Conservation (phyloP, 805 yeast species). For the Diddensiella transvaalensis region DNA sequence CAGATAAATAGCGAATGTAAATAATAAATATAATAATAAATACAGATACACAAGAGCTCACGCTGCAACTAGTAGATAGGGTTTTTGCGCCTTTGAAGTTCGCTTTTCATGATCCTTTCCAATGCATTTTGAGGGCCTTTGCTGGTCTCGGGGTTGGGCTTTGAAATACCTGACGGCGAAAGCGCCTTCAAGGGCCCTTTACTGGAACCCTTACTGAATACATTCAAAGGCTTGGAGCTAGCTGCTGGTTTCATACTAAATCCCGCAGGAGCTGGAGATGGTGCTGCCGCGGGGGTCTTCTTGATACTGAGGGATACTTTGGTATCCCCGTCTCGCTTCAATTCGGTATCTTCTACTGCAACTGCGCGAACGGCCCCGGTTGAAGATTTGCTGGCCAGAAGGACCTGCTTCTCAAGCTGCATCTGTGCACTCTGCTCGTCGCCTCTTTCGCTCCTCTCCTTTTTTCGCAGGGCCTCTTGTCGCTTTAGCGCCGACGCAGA, state of each 20-base stretch:
- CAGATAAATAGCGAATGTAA: not conserved
- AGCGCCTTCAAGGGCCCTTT: not conserved
- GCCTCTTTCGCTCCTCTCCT: conserved; percentile 35
- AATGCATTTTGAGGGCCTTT: too few species aligned
- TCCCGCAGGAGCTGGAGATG: not conserved
- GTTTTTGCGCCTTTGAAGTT: conserved; percentile 4
- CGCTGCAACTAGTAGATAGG: not conserved
- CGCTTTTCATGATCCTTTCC: conserved; percentile 17
- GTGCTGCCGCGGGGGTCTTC: not conserved
- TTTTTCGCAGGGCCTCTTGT: conserved; percentile 38
- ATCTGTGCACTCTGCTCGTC: conserved; percentile 47
- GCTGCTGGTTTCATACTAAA: not conserved
- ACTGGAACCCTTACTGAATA: not conserved
- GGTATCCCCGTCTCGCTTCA: conserved; percentile 5
- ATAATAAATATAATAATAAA: not conserved
- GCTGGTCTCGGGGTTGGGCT: too few species aligned
- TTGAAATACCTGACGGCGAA: not conserved
- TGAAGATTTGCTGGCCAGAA: conserved; percentile 35
- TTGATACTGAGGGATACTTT: not conserved
- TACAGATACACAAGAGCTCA: too few species aligned
- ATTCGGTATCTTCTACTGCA: conserved; percentile 3
- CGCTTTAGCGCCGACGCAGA: conserved; percentile 47
- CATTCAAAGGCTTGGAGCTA: not conserved
- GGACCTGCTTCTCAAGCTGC: conserved; percentile 52
- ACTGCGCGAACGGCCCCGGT: not conserved